Base-by-base conservation (phyloP, 1,284 basidiomycete genomes). In the Boletellus deceptivus region DNA sequence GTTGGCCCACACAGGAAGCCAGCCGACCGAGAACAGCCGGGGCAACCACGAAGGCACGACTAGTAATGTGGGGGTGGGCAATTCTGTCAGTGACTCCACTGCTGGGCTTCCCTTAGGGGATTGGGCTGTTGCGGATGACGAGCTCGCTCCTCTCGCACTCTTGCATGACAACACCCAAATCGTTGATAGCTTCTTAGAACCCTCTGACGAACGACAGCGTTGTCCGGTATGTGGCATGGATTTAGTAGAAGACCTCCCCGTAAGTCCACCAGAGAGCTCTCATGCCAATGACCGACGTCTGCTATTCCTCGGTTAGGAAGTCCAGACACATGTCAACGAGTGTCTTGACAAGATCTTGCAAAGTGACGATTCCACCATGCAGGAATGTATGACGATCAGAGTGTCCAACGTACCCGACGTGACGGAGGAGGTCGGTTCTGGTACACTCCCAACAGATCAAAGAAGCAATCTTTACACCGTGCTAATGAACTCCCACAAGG, bases 401-500 rank as follows among this genome's bases (percentile, higher is more conserved):
- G 16, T 35, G 14, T 41, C 49, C 17, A 17, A 42, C 14, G 37
- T 50, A 46, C 14, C 43, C 6, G 11, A 20, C 10, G 17, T 22
- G 16, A 46, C 31, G 36, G 34, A 43, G 33, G 56, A 52, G 10
- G 20, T 44, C 13, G 33, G 37, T 48, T 39, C 40, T 38, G 53
- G 33, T 10, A 47, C 48, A 43, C 13, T 44, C 3, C 10, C 22
- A 17, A 44, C 65, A 55, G 22, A 66, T 75, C 53, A 84, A 83
- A 0, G 31, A 40, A n/a, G 27, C 1, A 34, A 69, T 40, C 6
- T 70, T 11, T 96, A 93, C 68, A 86, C 85, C 0, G 75, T 88
- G 8, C 77, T 97, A 42, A 96, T 96, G 93, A 79, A 82, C 17
- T 85, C 87, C 1, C 76, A 84, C 57, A 86, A 85, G 59, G 91